Evolutionary conservation across 2,329 filamentous ascomycete species (phyloP).

Genomic region (Nemania sp.): DNA sequence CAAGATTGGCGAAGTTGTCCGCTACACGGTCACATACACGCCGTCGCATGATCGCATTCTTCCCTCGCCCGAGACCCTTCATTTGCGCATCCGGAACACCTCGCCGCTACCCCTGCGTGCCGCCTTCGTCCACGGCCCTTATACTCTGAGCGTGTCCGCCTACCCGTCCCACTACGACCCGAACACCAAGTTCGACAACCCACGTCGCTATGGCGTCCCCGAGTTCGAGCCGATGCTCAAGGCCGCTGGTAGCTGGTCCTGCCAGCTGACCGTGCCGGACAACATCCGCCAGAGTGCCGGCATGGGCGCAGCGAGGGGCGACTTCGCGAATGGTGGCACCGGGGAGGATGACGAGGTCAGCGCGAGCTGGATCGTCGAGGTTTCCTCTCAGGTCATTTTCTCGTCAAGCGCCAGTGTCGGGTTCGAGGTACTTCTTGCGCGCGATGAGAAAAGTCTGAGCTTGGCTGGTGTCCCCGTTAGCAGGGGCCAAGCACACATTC

Average conservation of each 20-base stretch:
- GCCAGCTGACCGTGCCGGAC: slow-evolving; percentile 79
- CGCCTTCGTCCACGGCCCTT: slow-evolving; percentile 95
- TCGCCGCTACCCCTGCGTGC: slow-evolving; percentile 88
- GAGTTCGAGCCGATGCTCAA: slow-evolving; percentile 97
- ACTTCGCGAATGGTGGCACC: slow-evolving; percentile 53
- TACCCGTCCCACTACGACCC: slow-evolving; percentile 85
- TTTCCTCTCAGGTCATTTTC: slow-evolving; percentile 92
- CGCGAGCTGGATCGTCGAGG: slow-evolving; percentile 79
- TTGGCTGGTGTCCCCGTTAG: slow-evolving; percentile 58
- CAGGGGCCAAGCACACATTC: slow-evolving; percentile 53
- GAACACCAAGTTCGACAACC: slow-evolving; percentile 73
- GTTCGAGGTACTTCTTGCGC: slow-evolving; percentile 83
- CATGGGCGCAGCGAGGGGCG: slow-evolving; percentile 49
- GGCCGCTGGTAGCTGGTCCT: slow-evolving; percentile 85
- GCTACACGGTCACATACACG: slow-evolving; percentile 91
- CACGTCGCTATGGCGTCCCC: slow-evolving; percentile 74
- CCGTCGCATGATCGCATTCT: slow-evolving; percentile 87
- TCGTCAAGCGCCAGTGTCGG: slow-evolving; percentile 84
- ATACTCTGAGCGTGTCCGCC: slow-evolving; percentile 84
- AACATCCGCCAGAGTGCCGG: slow-evolving; percentile 69
- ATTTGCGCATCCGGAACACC: slow-evolving; percentile 89
- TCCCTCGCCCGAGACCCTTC: slow-evolving; percentile 78
- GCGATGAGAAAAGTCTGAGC: slow-evolving; percentile 82
- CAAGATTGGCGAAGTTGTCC: slow-evolving; percentile 91
- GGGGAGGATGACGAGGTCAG: slow-evolving; percentile 59